Base-by-base conservation (phyloP, 2,329 filamentous ascomycete genomes). In the Penicillium polonicum region DNA sequence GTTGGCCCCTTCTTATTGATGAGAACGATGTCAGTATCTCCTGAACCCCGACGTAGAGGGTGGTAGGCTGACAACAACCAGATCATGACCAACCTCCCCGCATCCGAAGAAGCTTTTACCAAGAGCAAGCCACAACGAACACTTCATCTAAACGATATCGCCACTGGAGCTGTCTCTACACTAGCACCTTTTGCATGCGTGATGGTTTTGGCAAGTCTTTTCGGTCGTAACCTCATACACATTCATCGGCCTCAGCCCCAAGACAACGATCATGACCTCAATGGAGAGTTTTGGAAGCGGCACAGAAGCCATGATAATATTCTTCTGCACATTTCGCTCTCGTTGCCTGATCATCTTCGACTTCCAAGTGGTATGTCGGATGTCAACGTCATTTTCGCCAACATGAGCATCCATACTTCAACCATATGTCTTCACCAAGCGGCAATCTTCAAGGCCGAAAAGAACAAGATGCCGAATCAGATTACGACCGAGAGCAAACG, bases 401-500 rank as follows among this genome's bases (percentile, higher is more conserved):
- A 97, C 68, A 96, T 99, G 91, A 92, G 90, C 70, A 91, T 99
- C 33, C 92, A 97, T 72, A 96, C 94, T 0, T 96, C 92, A 1
- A 92, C 91, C 1, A 97, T 99, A 53, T 97, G 93, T 73, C 80
- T 99, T n/a, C 94, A 99, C 70, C 94, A 99, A 77, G 94, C 93
- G 2, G 94, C 94, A 27, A 97, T 99, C 21, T 97, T 93, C 82
- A 97, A 97, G 72, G 92, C 92, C 0, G 93, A 97, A 68, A 94
- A 92, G 76, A 89, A 96, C 74, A 85, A 86, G 52, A 79, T 97
- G 60, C 87, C 91, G 0, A 79, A 83, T 1, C 87, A 88, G 19
- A 88, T 97, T 46, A 88, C 90, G 62, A 86, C 89, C 1, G 93
- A 97, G 71, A 96, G 92, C 74, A 97, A 96, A 74, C 85, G 94